Evolutionary conservation across 805 yeast genomes (phyloP).

Genomic region (Ogataea siamensis): DNA sequence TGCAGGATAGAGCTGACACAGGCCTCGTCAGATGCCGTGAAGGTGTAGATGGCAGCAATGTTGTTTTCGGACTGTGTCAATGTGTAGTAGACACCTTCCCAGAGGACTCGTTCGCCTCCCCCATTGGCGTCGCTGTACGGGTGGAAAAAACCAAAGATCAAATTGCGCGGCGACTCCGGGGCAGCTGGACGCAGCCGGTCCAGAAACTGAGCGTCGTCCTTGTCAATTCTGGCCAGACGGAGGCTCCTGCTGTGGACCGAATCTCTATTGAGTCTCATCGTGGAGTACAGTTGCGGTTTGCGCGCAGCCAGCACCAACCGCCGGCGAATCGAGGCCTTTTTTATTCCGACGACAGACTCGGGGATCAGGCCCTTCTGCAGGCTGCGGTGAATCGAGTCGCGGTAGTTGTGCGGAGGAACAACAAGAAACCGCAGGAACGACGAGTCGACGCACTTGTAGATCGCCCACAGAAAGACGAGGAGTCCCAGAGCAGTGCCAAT

Average conservation of each 20-base stretch:
- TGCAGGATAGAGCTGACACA: slow-evolving; percentile 27
- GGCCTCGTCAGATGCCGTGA: slow-evolving; percentile 26
- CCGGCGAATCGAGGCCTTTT: slow-evolving; percentile 30
- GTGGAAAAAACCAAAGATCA: slow-evolving; percentile 84
- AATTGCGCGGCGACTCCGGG: slow-evolving; percentile 36
- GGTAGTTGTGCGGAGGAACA: slow-evolving; percentile 31
- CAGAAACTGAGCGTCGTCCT: slow-evolving; percentile 21
- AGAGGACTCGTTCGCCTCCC: slow-evolving; percentile 95
- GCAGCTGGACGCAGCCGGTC: slow-evolving; percentile 32
- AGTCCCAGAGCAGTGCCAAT: slow-evolving; percentile 7
- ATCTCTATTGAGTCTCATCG: slow-evolving; percentile 30
- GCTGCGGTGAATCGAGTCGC: slow-evolving; percentile 24
- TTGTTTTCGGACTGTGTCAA: slow-evolving; percentile 46
- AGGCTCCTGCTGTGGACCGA: slow-evolving; percentile 19
- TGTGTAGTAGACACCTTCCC: slow-evolving; percentile 87
- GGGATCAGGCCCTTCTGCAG: slow-evolving; percentile 22
- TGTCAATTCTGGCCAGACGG: slow-evolving; percentile 31
- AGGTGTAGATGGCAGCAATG: slow-evolving; percentile 62
- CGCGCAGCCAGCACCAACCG: slow-evolving; percentile 32
- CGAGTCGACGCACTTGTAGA: slow-evolving; percentile 21
- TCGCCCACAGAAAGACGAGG: slow-evolving; percentile 7
- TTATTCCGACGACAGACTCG: slow-evolving; percentile 26
- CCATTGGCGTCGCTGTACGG: slow-evolving; percentile 97
- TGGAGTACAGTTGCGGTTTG: slow-evolving; percentile 35
- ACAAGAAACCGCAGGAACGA: slow-evolving; percentile 25